These are phyloP conservation scores for Trichoderma citrinoviride DNA, from an alignment of 2,329 filamentous ascomycete genomes.

Conservation along the genomic window DNA sequence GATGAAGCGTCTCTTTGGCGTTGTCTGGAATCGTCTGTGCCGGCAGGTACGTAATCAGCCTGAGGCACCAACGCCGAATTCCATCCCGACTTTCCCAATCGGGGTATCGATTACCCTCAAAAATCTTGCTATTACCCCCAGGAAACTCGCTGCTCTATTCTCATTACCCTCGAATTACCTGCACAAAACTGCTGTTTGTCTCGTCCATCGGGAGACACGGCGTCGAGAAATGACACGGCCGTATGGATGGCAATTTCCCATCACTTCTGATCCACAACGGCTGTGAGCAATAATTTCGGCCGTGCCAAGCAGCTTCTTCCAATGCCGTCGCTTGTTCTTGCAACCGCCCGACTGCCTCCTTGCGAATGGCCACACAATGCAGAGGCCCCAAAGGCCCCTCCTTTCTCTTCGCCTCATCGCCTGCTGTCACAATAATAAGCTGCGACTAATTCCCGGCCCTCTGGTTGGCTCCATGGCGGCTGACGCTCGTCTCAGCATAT, in stretches of 20 bases:
- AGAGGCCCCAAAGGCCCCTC: conserved; percentile 3
- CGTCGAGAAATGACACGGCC: neutral
- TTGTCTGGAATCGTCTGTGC: conserved; percentile 2
- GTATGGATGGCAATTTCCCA: neutral
- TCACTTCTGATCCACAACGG: neutral
- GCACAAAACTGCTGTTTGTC: neutral
- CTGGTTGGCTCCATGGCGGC: conserved; percentile 25
- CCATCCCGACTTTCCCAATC: conserved; percentile 12
- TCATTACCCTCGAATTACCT: conserved; percentile 18
- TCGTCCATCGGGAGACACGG: neutral
- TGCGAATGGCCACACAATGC: neutral
- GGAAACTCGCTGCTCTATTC: conserved; percentile 16
- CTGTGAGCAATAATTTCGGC: neutral
- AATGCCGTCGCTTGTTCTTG: conserved; percentile 18
- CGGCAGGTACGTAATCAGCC: conserved; percentile 23
- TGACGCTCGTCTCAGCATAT: conserved; percentile 24
- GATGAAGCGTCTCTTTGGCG: neutral
- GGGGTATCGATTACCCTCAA: conserved; percentile 24
- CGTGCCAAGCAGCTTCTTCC: neutral
- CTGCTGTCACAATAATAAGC: conserved; percentile 18
- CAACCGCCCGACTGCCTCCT: neutral
- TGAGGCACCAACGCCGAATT: conserved; percentile 9
- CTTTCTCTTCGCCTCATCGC: conserved; percentile 16
- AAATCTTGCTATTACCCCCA: conserved; percentile 23
- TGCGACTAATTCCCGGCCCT: conserved; percentile 13